phyloP scores from a whole-genome alignment of 768 basidiomycete genomes.

The Phylloporus sp. region DNA sequence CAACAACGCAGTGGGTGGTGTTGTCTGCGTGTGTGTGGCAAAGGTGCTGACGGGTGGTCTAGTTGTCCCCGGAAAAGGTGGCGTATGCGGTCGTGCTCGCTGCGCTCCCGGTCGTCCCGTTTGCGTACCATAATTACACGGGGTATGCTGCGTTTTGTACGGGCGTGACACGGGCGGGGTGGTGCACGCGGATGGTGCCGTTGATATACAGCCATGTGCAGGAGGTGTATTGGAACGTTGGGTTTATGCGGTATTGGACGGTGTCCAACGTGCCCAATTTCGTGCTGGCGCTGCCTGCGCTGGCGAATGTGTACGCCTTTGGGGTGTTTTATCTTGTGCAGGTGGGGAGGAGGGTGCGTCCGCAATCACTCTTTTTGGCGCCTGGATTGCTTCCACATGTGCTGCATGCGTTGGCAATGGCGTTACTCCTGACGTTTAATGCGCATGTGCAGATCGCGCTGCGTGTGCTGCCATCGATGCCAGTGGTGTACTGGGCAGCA shows the following conservation, averaged over 20 bases:
- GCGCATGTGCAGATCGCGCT: conserved; percentile 88
- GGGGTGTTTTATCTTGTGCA: conserved; percentile 23
- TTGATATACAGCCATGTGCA: conserved; percentile 84
- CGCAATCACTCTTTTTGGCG: conserved; percentile 34
- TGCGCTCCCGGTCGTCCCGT: conserved; percentile 55
- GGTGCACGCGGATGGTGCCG: conserved; percentile 65
- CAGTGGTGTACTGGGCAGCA: conserved; percentile 84
- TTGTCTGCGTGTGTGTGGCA: not conserved
- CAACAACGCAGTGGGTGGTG: conserved; percentile 27
- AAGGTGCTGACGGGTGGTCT: not conserved
- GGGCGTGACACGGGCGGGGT: conserved; percentile 33
- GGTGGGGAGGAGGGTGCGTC: not conserved
- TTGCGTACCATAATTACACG: conserved; percentile 62
- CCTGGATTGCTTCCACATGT: conserved; percentile 62
- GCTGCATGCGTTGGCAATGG: conserved; percentile 64
- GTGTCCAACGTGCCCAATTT: conserved; percentile 84
- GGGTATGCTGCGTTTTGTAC: conserved; percentile 72
- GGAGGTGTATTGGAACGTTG: conserved; percentile 79
- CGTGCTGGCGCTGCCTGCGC: conserved; percentile 68
- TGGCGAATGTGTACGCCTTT: conserved; percentile 44
- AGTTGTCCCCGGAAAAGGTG: conserved; percentile 35
- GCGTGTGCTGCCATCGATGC: conserved; percentile 71
- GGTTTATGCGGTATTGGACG: conserved; percentile 87
- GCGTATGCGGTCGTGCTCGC: conserved; percentile 40
- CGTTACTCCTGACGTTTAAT: conserved; percentile 64